Evolutionary conservation across 73 alveolate species (phyloP), one percentile per base, ranked within the genome.

Genomic region (Paramecium biaurelia): DNA sequence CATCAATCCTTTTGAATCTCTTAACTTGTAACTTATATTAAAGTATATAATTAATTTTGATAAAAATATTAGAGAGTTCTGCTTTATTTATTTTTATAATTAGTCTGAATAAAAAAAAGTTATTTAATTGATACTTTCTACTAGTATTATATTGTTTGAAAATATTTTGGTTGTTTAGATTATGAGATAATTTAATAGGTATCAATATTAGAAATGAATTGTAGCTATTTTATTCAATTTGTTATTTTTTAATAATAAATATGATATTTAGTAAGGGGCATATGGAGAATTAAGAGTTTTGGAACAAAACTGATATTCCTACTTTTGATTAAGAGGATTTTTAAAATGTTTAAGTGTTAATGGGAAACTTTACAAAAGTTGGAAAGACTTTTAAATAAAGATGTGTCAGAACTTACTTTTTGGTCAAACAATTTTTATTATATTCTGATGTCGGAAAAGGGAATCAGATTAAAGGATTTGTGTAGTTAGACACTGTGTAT

Each of bases 401-500:
- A 74, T 74, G 87, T 74, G 59, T 41, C 18, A 74, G 87, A 74
- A 74, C 87, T 34, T 74, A 74, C 87, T 74, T 74, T 74, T 11
- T 74, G 37, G 87, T 74, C 38, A 74, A 74, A 41, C 58, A 74
- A 41, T 37, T 34, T 34, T 74, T 74, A 74, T 74, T 74, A 34
- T 74, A 74, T 37, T 74, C 87, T 14, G 87, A 74, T 74, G 59
- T 41, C 2, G 87, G 59, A 41, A 74, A 37, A n/a, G 87, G 87
- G 37, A 41, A 34, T 37, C 20, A 24, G 9, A 37, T 74, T 4
- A 74, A 74, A 37, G 87, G 87, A 28, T 74, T 74, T 74, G 87
- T 74, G 67, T 14, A 37, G 20, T 74, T 74, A 41, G 87, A 74
- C 10, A 74, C 67, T 0, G 87, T 74, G 23, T 74, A 74, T 37